Evolutionary conservation across 352 stramenopile genomes (phyloP), one percentile per base, ranked within the genome.

Genomic region (Globisporangium paddicum): DNA sequence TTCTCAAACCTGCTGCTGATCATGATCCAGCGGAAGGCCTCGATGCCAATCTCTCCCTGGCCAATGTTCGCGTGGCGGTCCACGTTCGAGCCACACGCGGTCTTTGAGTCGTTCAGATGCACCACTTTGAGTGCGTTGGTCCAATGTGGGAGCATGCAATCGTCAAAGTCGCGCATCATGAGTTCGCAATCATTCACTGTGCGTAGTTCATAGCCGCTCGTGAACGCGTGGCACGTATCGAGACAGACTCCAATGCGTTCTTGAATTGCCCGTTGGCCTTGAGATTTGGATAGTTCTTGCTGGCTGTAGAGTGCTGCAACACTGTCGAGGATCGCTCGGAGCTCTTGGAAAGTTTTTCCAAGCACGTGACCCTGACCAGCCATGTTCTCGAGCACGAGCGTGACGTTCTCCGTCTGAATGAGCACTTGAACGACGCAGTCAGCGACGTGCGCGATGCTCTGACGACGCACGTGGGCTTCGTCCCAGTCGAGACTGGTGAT

Each of bases 11-110:
- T 58, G 7, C 44, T 50, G 23, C 51, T 60, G 55, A 77, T 75
- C 73, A 82, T 79, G 19, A 82, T 32, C 63, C 68, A 73, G 3
- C 72, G 25, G 32, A 82, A 82, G 9, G 68, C 63, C 9, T 49
- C 23, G 4, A 80, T 30, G 0, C 67, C 64, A 10, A 82, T 73
- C 6, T 34, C 23, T 3, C 73, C 73, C 2, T 67, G 45, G 0
- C 73, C 73, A 34, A 82, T 76, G 60, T 78, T 80, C 23, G 73
- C 73, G 44, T 80, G 73, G 21, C 72, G 71, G 38, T 82, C 73
- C 0, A 47, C 53, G 21, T 62, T 55, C 6, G 71, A 71, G 16
- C 64, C 71, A 11, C 69, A 67, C 0, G 28, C 32, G 6, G 65
- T 62, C 49, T 76, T 75, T 4, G 71, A 79, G 54, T 80, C 73